Evolutionary conservation across 169 alveolate species (phyloP), one percentile per base, ranked within the genome.

Genomic region (Plasmodium gonderi): DNA sequence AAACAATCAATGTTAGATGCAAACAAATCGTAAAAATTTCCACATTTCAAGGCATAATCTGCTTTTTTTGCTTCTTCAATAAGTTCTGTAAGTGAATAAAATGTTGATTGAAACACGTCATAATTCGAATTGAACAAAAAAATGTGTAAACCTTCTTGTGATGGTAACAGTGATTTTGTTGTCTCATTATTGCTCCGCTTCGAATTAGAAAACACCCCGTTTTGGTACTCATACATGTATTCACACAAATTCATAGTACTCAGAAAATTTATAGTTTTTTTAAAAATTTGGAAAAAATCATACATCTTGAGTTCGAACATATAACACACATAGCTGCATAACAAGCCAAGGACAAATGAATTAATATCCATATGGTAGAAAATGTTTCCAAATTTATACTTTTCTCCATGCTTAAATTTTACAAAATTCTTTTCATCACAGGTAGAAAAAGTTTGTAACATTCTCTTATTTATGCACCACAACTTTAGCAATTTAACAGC

Each of bases 51-150:
- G 36, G 74, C 26, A 14, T 68, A 82, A 0, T 42, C 36, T 6
- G 91, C 82, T n/a, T 82, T 82, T 74, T 82, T 82, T 17, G 91
- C 44, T 69, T 82, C 91, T 5, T 68, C 80, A 7, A 82, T 42
- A 12, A 82, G 60, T 31, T 82, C 91, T 0, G 33, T 9, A 33
- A 82, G 54, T 1, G 81, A 26, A 23, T 36, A 45, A 26, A 26
- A 26, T 2, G 20, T 82, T 23, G 74, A 36, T 36, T 69, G 80
- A 82, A 82, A 82, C 3, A 74, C 40, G 20, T 82, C 91, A 31
- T 82, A 82, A 1, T 14, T 20, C 2, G 40, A 14, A n/a, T 82
- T 68, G 3, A 82, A 4, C 17, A 82, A 17, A 33, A 82, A 82
- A 26, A 31, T 8, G 65, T 67, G 38, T 26, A 33, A 17, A 6